Percentiles rank a stretch among this genome's conserved stretches.
Conservation (phyloP, 164 flowering plant genomes). For the Kingdonia uniflora region DNA sequence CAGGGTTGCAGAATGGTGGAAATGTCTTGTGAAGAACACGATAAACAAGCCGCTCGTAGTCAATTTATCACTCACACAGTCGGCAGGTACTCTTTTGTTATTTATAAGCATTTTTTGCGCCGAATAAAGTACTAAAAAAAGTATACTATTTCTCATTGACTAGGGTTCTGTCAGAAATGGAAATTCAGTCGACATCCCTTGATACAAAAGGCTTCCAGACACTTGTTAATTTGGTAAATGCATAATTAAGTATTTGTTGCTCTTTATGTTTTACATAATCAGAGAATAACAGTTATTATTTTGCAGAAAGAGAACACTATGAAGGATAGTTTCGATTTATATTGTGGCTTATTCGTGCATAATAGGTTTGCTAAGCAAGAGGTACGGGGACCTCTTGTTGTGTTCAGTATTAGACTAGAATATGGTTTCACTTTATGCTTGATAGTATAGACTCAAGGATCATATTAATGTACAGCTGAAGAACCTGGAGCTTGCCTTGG, state of each 20-base stretch:
- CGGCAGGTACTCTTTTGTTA: constrained; percentile 38
- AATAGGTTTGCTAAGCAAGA: constrained; percentile 54
- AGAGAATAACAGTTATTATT: background rate
- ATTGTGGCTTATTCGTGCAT: constrained; percentile 44
- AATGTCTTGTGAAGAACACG: constrained; percentile 75
- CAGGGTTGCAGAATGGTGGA: constrained; percentile 82
- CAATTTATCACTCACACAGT: constrained; percentile 72
- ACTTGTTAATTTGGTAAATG: constrained; percentile 48
- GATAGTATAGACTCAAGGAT: background rate
- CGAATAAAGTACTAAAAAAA: background rate
- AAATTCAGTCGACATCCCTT: constrained; percentile 44
- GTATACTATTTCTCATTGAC: background rate
- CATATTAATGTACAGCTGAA: constrained; percentile 29
- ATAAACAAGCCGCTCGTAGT: constrained; percentile 43
- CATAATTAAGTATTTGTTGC: background rate
- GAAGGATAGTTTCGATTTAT: constrained; percentile 52
- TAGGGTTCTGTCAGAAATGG: constrained; percentile 53
- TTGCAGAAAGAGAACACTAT: constrained; percentile 48
- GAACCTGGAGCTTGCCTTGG: constrained; percentile 40
- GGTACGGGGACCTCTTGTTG: constrained; percentile 19
- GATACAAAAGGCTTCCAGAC: constrained; percentile 57
- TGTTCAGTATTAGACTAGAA: background rate
- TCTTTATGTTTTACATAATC: background rate
- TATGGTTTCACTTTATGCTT: too few relatives aligned
- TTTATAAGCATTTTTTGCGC: background rate